Percentiles rank a stretch among this genome's conserved stretches.
Conservation (phyloP, 768 basidiomycete genomes). For the Leccinum fibrillosum region DNA sequence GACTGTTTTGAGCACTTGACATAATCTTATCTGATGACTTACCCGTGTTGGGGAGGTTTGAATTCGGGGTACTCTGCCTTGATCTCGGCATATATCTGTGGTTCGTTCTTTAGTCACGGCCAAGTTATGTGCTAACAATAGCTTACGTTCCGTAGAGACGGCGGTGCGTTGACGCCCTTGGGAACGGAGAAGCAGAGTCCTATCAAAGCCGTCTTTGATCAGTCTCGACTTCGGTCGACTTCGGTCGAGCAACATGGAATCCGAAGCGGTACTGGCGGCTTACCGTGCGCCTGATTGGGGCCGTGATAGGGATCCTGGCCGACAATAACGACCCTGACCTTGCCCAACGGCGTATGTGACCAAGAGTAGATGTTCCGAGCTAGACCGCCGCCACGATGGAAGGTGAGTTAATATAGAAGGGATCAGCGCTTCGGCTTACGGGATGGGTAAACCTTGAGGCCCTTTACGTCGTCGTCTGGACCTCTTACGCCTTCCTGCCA, state of each 20-base stretch:
- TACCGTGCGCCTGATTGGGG: constrained; percentile 81
- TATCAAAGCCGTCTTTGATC: constrained; percentile 27
- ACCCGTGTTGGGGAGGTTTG: constrained; percentile 81
- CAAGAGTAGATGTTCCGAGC: constrained; percentile 88
- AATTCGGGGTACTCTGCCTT: constrained; percentile 80
- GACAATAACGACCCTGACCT: constrained; percentile 85
- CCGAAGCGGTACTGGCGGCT: constrained; percentile 17
- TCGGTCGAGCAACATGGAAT: neutral
- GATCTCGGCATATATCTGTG: constrained; percentile 85
- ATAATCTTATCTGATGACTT: constrained; percentile 30
- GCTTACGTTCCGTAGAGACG: constrained; percentile 78
- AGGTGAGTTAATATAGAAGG: neutral
- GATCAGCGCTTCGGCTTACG: constrained; percentile 46
- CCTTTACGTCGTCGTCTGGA: constrained; percentile 41
- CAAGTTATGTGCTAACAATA: constrained; percentile 2
- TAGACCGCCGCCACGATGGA: constrained; percentile 27
- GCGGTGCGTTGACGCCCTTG: constrained; percentile 67
- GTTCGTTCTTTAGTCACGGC: constrained; percentile 12
- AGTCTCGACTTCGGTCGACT: constrained; percentile 9
- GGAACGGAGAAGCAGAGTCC: constrained; percentile 92
- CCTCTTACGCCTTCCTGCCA: constrained; percentile 62
- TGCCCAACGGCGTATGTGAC: constrained; percentile 83
- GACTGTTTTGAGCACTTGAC: constrained; percentile 3
- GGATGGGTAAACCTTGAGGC: constrained; percentile 70
- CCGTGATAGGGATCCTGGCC: constrained; percentile 89